Percentiles rank a stretch among this genome's conserved stretches.
These are phyloP conservation scores for Metschnikowia shivogae DNA, from an alignment of 805 yeast species.

Conservation along the genomic window DNA sequence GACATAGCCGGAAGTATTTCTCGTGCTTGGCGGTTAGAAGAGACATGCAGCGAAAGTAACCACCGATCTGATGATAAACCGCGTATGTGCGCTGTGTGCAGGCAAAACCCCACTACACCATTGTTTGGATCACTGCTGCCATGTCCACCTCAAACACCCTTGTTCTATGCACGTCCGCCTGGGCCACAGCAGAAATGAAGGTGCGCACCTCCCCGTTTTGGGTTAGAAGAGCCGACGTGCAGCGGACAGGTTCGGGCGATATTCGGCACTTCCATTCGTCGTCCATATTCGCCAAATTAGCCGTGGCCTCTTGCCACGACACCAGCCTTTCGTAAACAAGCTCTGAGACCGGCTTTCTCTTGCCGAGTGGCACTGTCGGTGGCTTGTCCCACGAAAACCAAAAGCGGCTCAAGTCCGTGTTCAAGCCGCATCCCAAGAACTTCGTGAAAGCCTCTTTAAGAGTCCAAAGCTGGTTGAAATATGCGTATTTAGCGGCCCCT, in stretches of 20 bases:
- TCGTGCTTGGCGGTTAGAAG: conserved; percentile 29
- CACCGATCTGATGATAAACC: no score
- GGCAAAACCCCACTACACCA: conserved; percentile 1
- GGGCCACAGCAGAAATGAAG: conserved; percentile 6
- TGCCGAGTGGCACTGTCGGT: neutral
- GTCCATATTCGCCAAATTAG: neutral
- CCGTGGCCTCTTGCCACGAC: neutral
- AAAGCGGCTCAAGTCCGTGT: conserved; percentile 15
- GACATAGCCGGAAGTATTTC: conserved; percentile 48
- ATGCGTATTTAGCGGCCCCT: conserved; percentile 19
- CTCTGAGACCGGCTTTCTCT: neutral
- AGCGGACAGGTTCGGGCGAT: neutral
- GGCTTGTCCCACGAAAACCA: conserved; percentile 3
- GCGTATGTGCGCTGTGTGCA: neutral
- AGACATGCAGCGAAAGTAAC: conserved; percentile 6
- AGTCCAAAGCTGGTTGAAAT: conserved; percentile 68
- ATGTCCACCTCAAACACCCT: conserved; percentile 4
- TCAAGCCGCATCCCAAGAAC: conserved; percentile 55
- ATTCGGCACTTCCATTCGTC: neutral
- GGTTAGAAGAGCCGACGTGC: neutral
- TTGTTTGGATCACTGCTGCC: neutral
- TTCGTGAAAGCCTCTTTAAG: conserved; percentile 75
- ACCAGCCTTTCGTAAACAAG: neutral
- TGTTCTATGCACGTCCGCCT: neutral
- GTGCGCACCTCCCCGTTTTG: neutral